Evolutionary conservation across 192 early-diverging fungal species (phyloP), one percentile per base, ranked within the genome.

Genomic region (Endogone sp.): DNA sequence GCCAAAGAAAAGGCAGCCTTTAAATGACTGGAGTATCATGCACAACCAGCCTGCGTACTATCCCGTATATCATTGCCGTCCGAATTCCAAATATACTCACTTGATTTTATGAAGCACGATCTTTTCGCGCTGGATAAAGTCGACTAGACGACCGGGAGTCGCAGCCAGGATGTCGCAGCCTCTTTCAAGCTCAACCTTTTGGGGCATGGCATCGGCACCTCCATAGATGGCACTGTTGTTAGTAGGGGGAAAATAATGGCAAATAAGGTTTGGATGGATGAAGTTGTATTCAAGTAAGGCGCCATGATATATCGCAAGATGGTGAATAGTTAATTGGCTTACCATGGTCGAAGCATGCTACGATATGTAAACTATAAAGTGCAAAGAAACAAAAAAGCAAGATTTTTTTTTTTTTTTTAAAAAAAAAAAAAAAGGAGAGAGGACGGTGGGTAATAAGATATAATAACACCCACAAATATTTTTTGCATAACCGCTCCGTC

Each of bases 111-210:
- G 65, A 27, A 99, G 87, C 24, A 88, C 87, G 57, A 98, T 73
- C 64, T 86, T 79, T 4, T 88, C 89, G 58, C 93, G 88, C 69
- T 96, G 90, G 57, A 98, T 84, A 75, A 97, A 87, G 64, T 99
- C 96, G 64, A 89, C 89, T 32, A 98, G 84, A 69, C 96, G 87
- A 60, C 97, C 97, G 58, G 97, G 97, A 8, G 96, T 97, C 24
- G 96, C 97, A 24, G 97, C 90, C 6, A 99, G 82, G 25, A 99
- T 77, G 67, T 95, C 94, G 77, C 95, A 96, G 27, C 96, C 96
- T 64, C 90, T 86, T 69, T 88, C 85, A 24, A 96, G 74, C 75
- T 94, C 88, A 31, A 84, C 79, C 31, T 89, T 81, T 79, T 98
- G 96, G 63, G 88, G 79, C 31, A 78, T 69, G 66, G 89, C 82